phyloP scores from a whole-genome alignment of 164 flowering plant species.

The Tetracentron sinense region DNA sequence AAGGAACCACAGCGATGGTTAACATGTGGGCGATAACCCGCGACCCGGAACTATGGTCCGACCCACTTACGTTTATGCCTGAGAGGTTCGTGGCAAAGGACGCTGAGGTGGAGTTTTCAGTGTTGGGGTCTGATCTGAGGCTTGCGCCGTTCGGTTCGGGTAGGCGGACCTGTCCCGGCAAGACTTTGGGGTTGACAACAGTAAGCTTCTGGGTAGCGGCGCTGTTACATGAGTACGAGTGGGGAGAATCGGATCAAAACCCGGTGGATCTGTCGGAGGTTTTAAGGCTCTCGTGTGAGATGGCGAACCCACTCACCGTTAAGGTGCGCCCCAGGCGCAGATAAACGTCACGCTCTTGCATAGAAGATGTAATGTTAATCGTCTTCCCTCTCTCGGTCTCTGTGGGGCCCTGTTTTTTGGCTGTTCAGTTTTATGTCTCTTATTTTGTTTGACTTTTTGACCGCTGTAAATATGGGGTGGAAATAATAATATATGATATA shows the following conservation, averaged over 20 bases:
- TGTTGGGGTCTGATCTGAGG: constrained; percentile 53
- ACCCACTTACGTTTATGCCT: constrained; percentile 46
- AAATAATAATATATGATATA: too few relatives aligned
- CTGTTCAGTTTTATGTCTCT: too few relatives aligned
- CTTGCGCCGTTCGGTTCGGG: constrained; percentile 76
- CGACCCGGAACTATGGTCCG: constrained; percentile 50
- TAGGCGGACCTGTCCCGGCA: constrained; percentile 56
- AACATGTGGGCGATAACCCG: constrained; percentile 39
- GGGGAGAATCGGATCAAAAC: constrained; percentile 19
- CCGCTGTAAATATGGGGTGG: too few relatives aligned
- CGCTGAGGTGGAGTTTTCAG: constrained; percentile 32
- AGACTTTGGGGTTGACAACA: constrained; percentile 46
- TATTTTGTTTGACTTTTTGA: too few relatives aligned
- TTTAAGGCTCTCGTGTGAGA: constrained; percentile 50
- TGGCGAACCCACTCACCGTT: constrained; percentile 41
- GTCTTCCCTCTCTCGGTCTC: too few relatives aligned
- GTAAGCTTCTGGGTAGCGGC: constrained; percentile 56
- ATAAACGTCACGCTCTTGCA: not conserved
- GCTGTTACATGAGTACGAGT: constrained; percentile 52
- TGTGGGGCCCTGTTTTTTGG: too few relatives aligned
- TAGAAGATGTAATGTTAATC: too few relatives aligned
- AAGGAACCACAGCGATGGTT: constrained; percentile 34
- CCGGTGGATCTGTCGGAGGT: constrained; percentile 18
- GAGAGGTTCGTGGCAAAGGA: constrained; percentile 37
- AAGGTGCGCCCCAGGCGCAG: constrained; percentile 27